A percentile compares a stretch with the other conserved stretches of the same genome.
Evolutionary conservation across 306 rosid species (phyloP).

Genomic region (Acacia confusa): DNA sequence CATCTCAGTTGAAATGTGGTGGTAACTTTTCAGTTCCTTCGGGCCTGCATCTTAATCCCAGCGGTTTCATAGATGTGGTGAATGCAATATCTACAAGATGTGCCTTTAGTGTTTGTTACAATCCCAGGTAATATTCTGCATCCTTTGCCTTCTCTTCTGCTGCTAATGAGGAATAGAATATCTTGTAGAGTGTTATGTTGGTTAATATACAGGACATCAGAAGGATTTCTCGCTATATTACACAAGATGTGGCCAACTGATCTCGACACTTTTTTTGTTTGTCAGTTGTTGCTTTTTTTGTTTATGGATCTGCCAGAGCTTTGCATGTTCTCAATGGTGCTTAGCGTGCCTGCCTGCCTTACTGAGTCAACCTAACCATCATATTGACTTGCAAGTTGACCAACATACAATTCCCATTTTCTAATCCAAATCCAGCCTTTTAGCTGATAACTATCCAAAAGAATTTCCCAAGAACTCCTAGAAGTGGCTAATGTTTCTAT

Average conservation of each 20-base stretch:
- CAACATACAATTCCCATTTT: background rate
- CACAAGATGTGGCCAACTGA: background rate
- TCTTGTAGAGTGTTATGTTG: background rate
- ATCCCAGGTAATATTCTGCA: conserved; percentile 69
- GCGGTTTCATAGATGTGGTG: conserved; percentile 59
- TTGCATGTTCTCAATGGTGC: background rate
- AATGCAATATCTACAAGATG: conserved; percentile 61
- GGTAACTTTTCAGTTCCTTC: conserved; percentile 47
- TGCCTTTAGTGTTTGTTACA: conserved; percentile 71
- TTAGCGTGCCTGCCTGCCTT: background rate
- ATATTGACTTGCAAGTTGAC: background rate
- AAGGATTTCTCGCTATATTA: background rate
- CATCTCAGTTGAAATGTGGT: conserved; percentile 69
- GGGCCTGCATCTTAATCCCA: conserved; percentile 57
- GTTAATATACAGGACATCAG: background rate
- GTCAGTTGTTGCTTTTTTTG: background rate
- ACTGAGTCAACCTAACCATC: background rate
- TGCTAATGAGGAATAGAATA: background rate
- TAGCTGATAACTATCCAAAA: background rate
- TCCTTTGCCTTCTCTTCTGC: background rate
- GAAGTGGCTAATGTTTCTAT: background rate
- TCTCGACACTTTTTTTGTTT: background rate
- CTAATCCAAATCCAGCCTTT: background rate
- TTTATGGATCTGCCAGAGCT: background rate
- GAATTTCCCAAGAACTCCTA: background rate